These are phyloP conservation scores for Candida dubliniensis DNA, from an alignment of 1,139 yeast species.

Conservation along the genomic window DNA sequence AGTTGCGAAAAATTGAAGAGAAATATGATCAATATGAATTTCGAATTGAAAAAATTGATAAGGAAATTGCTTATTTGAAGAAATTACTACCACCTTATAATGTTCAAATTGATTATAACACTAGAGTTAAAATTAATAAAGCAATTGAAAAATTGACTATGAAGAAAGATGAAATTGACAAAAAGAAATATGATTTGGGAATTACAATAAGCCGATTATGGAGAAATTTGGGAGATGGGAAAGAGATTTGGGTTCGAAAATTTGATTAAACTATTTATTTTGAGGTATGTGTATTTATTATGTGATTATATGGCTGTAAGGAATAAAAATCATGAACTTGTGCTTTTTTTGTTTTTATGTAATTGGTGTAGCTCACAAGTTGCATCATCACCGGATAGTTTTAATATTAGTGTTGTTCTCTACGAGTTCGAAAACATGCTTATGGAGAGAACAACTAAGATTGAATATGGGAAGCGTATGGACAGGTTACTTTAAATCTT, in stretches of 20 bases:
- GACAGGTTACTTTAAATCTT: too few relatives aligned
- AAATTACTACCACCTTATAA: slow-evolving; percentile 47
- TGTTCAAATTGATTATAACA: slow-evolving; percentile 46
- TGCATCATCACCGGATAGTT: too few relatives aligned
- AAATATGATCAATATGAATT: slow-evolving; percentile 38
- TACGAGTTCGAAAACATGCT: too few relatives aligned
- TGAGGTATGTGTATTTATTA: neutral
- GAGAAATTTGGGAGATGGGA: slow-evolving; percentile 42
- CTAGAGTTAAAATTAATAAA: slow-evolving; percentile 40
- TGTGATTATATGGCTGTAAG: neutral
- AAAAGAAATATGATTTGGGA: slow-evolving; percentile 45
- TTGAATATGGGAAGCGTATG: too few relatives aligned
- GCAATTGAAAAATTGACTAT: slow-evolving; percentile 45
- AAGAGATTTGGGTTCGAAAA: slow-evolving; percentile 46
- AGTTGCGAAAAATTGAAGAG: slow-evolving; percentile 24
- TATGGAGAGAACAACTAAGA: too few relatives aligned
- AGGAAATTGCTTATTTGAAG: slow-evolving; percentile 41
- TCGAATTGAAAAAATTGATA: slow-evolving; percentile 38
- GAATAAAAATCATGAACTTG: too few relatives aligned
- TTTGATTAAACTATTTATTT: slow-evolving; percentile 6
- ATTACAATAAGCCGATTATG: slow-evolving; percentile 46
- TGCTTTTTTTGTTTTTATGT: too few relatives aligned
- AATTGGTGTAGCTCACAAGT: too few relatives aligned
- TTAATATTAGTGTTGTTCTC: too few relatives aligned
- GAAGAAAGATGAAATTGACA: slow-evolving; percentile 45